Percentiles rank a stretch among this genome's conserved stretches.
Conservation (phyloP, 352 stramenopile genomes). For the Aphanomyces stellatus region DNA sequence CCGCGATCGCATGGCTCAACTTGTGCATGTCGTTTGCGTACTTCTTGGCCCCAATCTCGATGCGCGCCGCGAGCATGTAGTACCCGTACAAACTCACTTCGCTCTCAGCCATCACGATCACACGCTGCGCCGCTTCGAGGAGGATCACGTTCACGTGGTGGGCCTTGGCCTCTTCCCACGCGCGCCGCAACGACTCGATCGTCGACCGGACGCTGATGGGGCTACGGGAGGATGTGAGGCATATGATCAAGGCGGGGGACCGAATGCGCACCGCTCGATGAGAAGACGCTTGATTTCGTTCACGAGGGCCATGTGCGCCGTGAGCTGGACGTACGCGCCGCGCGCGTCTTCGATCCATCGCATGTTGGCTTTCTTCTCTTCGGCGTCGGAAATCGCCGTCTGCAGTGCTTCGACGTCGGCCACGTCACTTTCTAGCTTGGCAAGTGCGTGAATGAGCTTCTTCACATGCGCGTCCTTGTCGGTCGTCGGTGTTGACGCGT, state of each 20-base stretch:
- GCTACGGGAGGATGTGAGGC: too few relatives aligned
- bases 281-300: slow-evolving; percentile 75
- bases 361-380: slow-evolving; percentile 48
- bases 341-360: slow-evolving; percentile 41
- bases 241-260: too few relatives aligned
- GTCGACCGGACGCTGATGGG: slow-evolving; percentile 67
- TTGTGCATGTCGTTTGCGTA: slow-evolving; percentile 47
- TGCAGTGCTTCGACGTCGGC: slow-evolving; percentile 69
- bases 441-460: background rate
- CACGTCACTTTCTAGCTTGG: slow-evolving; percentile 5
- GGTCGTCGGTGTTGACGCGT: too few relatives aligned
- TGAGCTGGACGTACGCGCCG: slow-evolving; percentile 58
- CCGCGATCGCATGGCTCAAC: slow-evolving; percentile 49
- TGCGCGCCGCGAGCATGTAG: slow-evolving; percentile 50
- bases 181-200: slow-evolving; percentile 47
- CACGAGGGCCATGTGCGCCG: slow-evolving; percentile 57
- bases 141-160: slow-evolving; percentile 46
- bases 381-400: slow-evolving; percentile 54
- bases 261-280: slow-evolving; percentile 28
- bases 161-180: slow-evolving; percentile 36
- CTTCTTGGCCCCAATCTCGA: slow-evolving; percentile 44
- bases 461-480: slow-evolving; percentile 7
- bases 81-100: slow-evolving; percentile 77
- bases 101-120: slow-evolving; percentile 64
- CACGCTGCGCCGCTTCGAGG: slow-evolving; percentile 42